Percentiles rank a stretch among this genome's conserved stretches.
Conservation (phyloP, 768 basidiomycete genomes). For the Collybiopsis confluens region DNA sequence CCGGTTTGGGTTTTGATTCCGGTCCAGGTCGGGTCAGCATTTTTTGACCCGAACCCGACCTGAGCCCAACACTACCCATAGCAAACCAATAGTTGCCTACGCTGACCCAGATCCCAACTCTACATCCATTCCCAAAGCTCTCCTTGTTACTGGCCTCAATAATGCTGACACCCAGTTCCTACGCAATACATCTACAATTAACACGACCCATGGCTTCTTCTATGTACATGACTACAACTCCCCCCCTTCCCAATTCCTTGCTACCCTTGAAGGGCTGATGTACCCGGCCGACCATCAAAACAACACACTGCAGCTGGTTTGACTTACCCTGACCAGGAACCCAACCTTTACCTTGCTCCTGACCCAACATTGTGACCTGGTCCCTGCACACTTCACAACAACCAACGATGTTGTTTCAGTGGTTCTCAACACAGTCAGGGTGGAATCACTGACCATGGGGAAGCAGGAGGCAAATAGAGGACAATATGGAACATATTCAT, state of each 20-base stretch:
- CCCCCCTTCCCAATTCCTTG: not conserved
- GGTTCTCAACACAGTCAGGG: not conserved
- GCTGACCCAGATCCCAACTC: not conserved
- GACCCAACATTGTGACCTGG: not conserved
- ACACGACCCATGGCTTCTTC: not conserved
- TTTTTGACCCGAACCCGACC: too few species aligned
- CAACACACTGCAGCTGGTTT: not conserved
- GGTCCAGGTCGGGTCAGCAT: too few species aligned
- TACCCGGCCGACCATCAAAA: not conserved
- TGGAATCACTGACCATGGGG: not conserved
- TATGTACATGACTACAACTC: not conserved
- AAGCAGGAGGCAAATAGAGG: not conserved
- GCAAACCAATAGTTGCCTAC: not conserved
- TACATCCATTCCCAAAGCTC: not conserved
- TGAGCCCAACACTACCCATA: too few species aligned
- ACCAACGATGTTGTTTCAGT: not conserved
- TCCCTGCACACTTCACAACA: not conserved
- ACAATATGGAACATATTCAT: not conserved
- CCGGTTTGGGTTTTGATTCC: too few species aligned
- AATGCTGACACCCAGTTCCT: not conserved
- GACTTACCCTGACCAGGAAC: not conserved
- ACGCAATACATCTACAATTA: not conserved
- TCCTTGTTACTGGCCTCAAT: not conserved
- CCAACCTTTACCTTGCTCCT: not conserved
- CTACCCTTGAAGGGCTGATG: not conserved